Evolutionary conservation across 2,329 filamentous ascomycete genomes (phyloP), one percentile per base, ranked within the genome.

Genomic region (Paraphoma sp.): DNA sequence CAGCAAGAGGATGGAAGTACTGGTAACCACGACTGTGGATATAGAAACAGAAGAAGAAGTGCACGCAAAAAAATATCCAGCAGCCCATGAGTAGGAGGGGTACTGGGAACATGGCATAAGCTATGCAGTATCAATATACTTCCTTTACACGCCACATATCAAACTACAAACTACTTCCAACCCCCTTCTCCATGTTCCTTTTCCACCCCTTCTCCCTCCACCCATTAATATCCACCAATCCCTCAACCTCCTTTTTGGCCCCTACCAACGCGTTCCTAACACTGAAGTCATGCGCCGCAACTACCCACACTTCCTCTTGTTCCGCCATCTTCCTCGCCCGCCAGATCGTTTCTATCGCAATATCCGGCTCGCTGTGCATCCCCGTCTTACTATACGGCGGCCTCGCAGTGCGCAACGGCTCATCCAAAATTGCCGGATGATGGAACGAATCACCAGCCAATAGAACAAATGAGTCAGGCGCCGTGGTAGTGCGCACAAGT

Each of bases 401-500:
- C 5, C 71, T 61, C n/a, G 71, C 71, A 1, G 66, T 72, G 16
- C 62, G 62, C 16, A 50, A 45, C 1, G 72, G 72, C 23, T 73
- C 67, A 23, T 67, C 58, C 31, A 75, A 59, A 5, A 75, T 45
- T 3, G 56, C 57, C 0, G 64, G 65, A 47, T 74, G 72, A 44
- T 75, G 72, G 42, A 68, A 74, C 41, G 68, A 69, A 45, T 75
- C 72, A 2, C 72, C 72, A 8, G 69, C 71, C 18, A 75, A 45
- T 31, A 75, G 48, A 9, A 73, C 70, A 47, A 73, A 74, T 1
- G 68, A 63, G 23, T 45, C 52, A 1, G 18, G n/a, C n/a, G 48
- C 46, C 8, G 48, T 53, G 18, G 60, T 70, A 0, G 67, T 67
- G 2, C 71, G 51, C 2, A 74, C 44, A 23, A 75, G 60, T 68